Evolutionary conservation across 257 asterid species (phyloP), one percentile per base, ranked within the genome.

Genomic region (Capsicum pubescens): DNA sequence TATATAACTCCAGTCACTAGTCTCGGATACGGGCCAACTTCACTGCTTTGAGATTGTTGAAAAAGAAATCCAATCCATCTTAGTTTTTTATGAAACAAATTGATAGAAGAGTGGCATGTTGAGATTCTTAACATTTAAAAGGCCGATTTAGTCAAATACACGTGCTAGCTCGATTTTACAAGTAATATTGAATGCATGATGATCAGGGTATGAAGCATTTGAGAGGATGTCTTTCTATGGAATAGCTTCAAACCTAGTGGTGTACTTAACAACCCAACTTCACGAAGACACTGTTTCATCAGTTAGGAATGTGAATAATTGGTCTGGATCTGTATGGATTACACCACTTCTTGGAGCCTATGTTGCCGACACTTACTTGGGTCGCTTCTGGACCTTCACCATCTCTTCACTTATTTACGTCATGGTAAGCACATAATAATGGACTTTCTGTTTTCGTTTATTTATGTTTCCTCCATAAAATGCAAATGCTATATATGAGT

Each of bases 141-240:
- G 36, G 16, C 16, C 36, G 39, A 63, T 63, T 63, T 9, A 1
- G 26, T n/a, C 4, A 17, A 60, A 60, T 17, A 32, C n/a, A 56
- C 14, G 56, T 61, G 35, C 14, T 61, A 61, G 35, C 14, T 61
- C 9, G 68, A 9, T 63, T 63, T 64, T 1, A 26, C 44, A 26
- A 64, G 44, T 26, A 10, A 21, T 11, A 61, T 26, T 64, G 19
- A 19, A 50, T 19, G 46, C 8, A 74, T 4, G 14, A 21, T 52
- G 77, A 72, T 66, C 84, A 95, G 97, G 92, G 0, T 95, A 92
- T 81, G 99, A 95, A 88, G 96, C 97, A 79, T 95, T 92, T 77
- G 99, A 95, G 72, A 92, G 99, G 86, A 94, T 95, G 98, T 97
- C 98, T 5, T 95, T 95, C 60, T 95, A 95, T 81, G 98, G 98